Percentiles rank a stretch among this genome's conserved stretches.
phyloP scores from a whole-genome alignment of 495 filamentous ascomycete genomes.

The Penicillium riverlandense region DNA sequence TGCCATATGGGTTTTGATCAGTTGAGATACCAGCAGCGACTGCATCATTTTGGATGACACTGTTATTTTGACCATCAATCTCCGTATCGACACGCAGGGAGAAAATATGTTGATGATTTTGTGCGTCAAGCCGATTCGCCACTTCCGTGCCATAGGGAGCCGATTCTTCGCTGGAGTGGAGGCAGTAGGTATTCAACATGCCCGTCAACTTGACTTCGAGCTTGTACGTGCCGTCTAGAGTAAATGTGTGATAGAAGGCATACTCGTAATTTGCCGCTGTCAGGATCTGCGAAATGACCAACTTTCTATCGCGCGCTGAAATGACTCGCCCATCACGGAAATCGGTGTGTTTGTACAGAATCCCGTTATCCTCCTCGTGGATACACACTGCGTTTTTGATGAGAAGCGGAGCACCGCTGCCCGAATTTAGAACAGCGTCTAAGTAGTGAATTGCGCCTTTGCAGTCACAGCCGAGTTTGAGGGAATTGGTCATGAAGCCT shows the following conservation, averaged over 20 bases:
- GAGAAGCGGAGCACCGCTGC: slow-evolving; percentile 49
- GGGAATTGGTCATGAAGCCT: slow-evolving; percentile 68
- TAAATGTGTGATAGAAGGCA: slow-evolving; percentile 47
- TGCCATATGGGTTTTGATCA: slow-evolving; percentile 39
- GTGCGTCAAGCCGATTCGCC: slow-evolving; percentile 33
- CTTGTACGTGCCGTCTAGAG: slow-evolving; percentile 42
- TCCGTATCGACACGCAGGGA: slow-evolving; percentile 47
- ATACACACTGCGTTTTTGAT: slow-evolving; percentile 73
- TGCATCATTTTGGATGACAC: slow-evolving; percentile 42
- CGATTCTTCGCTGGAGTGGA: slow-evolving; percentile 37
- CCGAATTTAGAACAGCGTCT: slow-evolving; percentile 44
- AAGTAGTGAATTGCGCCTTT: slow-evolving; percentile 74
- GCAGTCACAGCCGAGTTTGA: slow-evolving; percentile 63
- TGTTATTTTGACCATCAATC: slow-evolving; percentile 45
- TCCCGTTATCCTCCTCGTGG: slow-evolving; percentile 68
- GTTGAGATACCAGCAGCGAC: slow-evolving; percentile 24
- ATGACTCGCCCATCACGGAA: slow-evolving; percentile 63
- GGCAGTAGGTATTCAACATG: slow-evolving; percentile 35
- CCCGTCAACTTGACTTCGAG: slow-evolving; percentile 44
- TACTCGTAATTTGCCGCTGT: slow-evolving; percentile 61
- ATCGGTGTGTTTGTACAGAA: slow-evolving; percentile 80
- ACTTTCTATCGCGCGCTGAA: slow-evolving; percentile 59
- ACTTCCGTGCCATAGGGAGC: slow-evolving; percentile 44
- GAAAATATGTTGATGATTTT: slow-evolving; percentile 50
- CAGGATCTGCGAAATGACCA: slow-evolving; percentile 61